Evolutionary conservation across 768 basidiomycete species (phyloP).

Genomic region (Hysterangium stoloniferum): DNA sequence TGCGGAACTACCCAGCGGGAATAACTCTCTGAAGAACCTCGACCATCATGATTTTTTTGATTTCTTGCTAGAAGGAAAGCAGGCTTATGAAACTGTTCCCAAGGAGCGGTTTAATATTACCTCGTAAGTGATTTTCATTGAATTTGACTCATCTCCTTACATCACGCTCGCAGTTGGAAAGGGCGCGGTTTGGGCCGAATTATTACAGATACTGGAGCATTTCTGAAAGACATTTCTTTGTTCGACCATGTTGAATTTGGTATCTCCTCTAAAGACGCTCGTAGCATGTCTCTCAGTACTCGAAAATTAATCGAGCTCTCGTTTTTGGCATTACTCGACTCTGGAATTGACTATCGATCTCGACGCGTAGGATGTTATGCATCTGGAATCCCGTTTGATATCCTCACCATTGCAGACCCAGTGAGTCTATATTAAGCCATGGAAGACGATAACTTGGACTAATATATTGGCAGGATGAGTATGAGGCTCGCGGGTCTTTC

Average conservation of each 20-base stretch:
- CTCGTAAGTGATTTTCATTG: constrained; percentile 17
- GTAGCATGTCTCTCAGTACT: constrained; percentile 25
- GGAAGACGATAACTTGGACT: background rate
- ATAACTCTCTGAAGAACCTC: constrained; percentile 24
- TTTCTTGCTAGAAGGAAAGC: constrained; percentile 26
- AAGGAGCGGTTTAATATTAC: constrained; percentile 26
- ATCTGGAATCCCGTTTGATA: constrained; percentile 23
- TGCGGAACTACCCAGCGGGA: constrained; percentile 31
- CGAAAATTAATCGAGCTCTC: constrained; percentile 31
- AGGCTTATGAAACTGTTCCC: constrained; percentile 27
- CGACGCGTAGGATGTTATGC: constrained; percentile 35
- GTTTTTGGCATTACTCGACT: constrained; percentile 37
- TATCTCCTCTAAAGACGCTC: constrained; percentile 28
- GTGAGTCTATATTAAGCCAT: constrained; percentile 16
- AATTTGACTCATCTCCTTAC: background rate
- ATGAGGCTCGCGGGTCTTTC: background rate
- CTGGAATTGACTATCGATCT: constrained; percentile 38
- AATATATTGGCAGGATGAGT: background rate
- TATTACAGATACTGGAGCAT: constrained; percentile 25
- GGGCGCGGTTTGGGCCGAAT: constrained; percentile 22
- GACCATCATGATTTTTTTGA: constrained; percentile 28
- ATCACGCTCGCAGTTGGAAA: too few relatives aligned
- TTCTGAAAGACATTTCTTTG: constrained; percentile 28
- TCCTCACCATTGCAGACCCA: constrained; percentile 20
- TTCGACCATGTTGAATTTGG: constrained; percentile 37